Percentiles rank a stretch among this genome's conserved stretches.
Evolutionary conservation across 2,329 filamentous ascomycete genomes (phyloP).

Genomic region (Fusarium sp.): DNA sequence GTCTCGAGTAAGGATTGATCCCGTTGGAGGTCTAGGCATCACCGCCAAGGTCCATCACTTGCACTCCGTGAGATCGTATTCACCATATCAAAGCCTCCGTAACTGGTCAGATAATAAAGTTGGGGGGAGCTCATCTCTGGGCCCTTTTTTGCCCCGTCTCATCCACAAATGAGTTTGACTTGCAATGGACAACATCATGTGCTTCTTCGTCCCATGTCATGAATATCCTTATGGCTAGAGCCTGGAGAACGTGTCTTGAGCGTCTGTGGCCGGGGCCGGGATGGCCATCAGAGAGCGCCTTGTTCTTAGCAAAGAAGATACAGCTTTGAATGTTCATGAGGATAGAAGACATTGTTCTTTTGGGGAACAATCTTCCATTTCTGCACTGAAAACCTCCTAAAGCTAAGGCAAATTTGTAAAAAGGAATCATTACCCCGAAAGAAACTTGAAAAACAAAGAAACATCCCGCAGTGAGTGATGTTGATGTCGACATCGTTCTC

Average conservation of each 20-base stretch:
- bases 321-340: neutral
- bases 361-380: fast-evolving
- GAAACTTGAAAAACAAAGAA: too few species aligned
- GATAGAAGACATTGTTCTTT: neutral
- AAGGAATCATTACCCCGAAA: neutral
- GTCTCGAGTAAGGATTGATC: neutral
- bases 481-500: too few species aligned
- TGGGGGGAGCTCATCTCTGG: neutral
- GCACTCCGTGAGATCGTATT: neutral
- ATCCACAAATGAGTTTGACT: neutral
- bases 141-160: neutral
- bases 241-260: neutral
- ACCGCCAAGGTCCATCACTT: neutral
- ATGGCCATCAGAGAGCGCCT: neutral
- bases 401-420: neutral
- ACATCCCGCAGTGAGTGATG: too few species aligned
- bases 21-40: neutral
- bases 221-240: neutral
- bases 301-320: fast-evolving
- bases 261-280: fast-evolving
- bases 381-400: too few species aligned
- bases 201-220: neutral
- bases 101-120: neutral
- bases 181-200: fast-evolving
- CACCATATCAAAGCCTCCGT: neutral